Conservation (phyloP, 2,329 filamentous ascomycete species). For the Thyridium curvatum region DNA sequence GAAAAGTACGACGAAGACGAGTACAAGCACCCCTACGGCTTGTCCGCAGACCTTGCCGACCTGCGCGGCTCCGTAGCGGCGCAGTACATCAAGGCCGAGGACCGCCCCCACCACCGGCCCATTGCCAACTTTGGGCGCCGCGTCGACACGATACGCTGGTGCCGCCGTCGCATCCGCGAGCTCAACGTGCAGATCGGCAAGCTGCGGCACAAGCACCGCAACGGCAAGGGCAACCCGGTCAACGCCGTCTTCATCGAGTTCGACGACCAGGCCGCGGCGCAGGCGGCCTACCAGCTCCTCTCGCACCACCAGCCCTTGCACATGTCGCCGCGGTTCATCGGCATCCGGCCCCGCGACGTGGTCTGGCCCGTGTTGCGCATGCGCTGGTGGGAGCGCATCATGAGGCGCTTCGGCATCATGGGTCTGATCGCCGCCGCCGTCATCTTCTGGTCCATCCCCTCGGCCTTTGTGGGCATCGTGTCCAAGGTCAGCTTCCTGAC, state of each 20-base stretch:
- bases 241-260: constrained; percentile 93
- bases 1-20: constrained; percentile 43
- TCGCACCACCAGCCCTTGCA: constrained; percentile 76
- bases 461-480: constrained; percentile 75
- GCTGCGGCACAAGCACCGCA: constrained; percentile 51
- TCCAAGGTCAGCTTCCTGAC: constrained; percentile 74
- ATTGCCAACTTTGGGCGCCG: constrained; percentile 61
- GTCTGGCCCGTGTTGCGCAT: constrained; percentile 75
- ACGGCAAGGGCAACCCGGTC: constrained; percentile 56
- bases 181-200: constrained; percentile 30
- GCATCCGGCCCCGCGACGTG: constrained; percentile 72
- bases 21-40: constrained; percentile 24
- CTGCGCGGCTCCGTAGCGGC: constrained; percentile 50
- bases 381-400: constrained; percentile 67
- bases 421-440: constrained; percentile 66
- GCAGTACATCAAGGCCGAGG: constrained; percentile 59
- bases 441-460: constrained; percentile 75
- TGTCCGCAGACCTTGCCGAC: constrained; percentile 18
- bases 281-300: constrained; percentile 76
- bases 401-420: constrained; percentile 59
- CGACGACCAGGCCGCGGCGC: constrained; percentile 71
- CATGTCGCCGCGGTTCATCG: constrained; percentile 80
- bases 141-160: constrained; percentile 86
- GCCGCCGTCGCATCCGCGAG: constrained; percentile 55
- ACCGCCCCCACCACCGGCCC: constrained; percentile 65